Conservation (phyloP, 306 rosid species). For the Fragaria nilgerrensis region DNA sequence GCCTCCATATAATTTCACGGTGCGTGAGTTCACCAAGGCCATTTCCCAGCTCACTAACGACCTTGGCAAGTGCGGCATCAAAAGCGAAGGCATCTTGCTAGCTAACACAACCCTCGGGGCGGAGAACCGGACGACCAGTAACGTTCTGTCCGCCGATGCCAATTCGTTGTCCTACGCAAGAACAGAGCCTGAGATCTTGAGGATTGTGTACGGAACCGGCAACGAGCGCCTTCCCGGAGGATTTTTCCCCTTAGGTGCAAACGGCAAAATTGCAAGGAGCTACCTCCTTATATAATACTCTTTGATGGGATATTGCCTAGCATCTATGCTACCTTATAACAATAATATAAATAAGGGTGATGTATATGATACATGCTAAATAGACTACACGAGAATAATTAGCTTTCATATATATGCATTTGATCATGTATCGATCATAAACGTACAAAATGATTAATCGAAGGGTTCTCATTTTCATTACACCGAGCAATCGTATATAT, state of each 20-base stretch:
- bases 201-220: conserved; percentile 25
- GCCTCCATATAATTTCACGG: conserved; percentile 19
- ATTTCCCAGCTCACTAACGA: conserved; percentile 3
- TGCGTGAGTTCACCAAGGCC: conserved; percentile 18
- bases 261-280: conserved; percentile 25
- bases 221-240: conserved; percentile 18
- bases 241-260: conserved; percentile 24
- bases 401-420: too few relatives aligned
- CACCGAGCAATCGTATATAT: too few relatives aligned
- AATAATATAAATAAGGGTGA: neutral
- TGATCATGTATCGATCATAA: too few relatives aligned
- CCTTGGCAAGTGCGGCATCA: conserved; percentile 22
- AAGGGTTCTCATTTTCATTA: too few relatives aligned
- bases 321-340: neutral
- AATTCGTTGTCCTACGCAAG: conserved; percentile 19
- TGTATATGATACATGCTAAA: too few relatives aligned
- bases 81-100: conserved; percentile 27
- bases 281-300: neutral
- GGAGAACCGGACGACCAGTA: conserved; percentile 20
- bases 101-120: conserved; percentile 23
- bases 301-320: neutral
- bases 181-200: conserved; percentile 17
- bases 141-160: conserved; percentile 20
- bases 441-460: too few relatives aligned
- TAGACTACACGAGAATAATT: too few relatives aligned